These are phyloP conservation scores for Hypoxylon sp. DNA, from an alignment of 2,329 filamentous ascomycete genomes.

Conservation along the genomic window DNA sequence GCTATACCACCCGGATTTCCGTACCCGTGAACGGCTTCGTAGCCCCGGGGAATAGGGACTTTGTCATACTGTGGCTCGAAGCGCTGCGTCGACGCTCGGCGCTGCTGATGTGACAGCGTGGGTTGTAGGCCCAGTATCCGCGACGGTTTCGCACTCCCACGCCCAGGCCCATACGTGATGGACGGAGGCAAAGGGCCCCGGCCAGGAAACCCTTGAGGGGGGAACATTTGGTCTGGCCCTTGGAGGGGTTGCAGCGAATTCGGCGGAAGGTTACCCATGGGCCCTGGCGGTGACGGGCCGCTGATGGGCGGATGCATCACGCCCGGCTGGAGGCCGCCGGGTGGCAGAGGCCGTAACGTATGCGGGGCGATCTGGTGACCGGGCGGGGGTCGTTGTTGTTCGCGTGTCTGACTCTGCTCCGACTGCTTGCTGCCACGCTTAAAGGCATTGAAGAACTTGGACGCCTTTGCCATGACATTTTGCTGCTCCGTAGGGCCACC, in stretches of 20 bases:
- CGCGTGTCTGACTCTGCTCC: slow-evolving; percentile 25
- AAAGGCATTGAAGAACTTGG: slow-evolving; percentile 43
- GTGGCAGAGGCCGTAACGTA: slow-evolving; percentile 13
- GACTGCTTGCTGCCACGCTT: slow-evolving; percentile 41
- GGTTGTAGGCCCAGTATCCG: slow-evolving; percentile 20
- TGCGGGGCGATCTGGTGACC: slow-evolving; percentile 24
- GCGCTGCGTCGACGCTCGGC: slow-evolving; percentile 4
- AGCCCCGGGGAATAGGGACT: slow-evolving; percentile 46
- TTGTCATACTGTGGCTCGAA: slow-evolving; percentile 42
- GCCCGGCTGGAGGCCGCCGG: slow-evolving; percentile 25
- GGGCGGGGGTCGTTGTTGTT: slow-evolving; percentile 25
- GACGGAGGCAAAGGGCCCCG: slow-evolving; percentile 34
- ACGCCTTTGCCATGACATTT: slow-evolving; percentile 40
- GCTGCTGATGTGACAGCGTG: slow-evolving; percentile 12
- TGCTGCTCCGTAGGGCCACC: slow-evolving; percentile 36
- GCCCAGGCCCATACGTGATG: slow-evolving; percentile 33
- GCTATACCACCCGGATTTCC: slow-evolving; percentile 38
- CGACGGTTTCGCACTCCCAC: slow-evolving; percentile 16
- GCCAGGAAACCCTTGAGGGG: slow-evolving; percentile 22
- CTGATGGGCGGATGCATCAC: slow-evolving; percentile 10
- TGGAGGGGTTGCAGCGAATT: slow-evolving; percentile 26
- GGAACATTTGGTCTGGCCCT: slow-evolving; percentile 25
- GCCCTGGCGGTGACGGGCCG: slow-evolving; percentile 21
- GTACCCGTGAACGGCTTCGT: slow-evolving; percentile 47
- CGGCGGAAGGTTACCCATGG: slow-evolving; percentile 19